Base-by-base conservation (phyloP, 345 rosid genomes). In the Abelmoschus esculentus region DNA sequence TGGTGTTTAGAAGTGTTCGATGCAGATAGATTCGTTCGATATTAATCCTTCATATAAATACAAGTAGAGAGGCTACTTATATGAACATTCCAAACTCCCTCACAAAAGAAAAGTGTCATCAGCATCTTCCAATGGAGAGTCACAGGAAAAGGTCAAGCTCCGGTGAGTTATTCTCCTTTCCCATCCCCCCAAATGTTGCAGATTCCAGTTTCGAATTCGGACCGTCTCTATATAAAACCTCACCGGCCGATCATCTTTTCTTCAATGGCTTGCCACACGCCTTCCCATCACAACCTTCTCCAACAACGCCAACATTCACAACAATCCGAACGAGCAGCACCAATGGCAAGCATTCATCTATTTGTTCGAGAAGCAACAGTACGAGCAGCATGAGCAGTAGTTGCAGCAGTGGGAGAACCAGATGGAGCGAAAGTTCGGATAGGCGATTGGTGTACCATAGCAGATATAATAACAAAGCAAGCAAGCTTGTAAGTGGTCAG, bases 191-290 rank as follows among this genome's bases (percentile, higher is more conserved):
- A 70, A 74, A 59, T 28, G 82, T 72, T 8, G 77, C 50, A 57
- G 80, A 80, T 64, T 79, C 85, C 1, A 88, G 90, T 66, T 90
- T 92, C 67, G 90, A 90, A 73, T 90, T 90, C 75, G 26, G 1
- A 22, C 26, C 26, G 26, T 22, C 26, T 22, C 26, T 22, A 22
- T 22, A 22, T 73, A 78, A 67, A 36, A 80, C 78, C 70, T 92
- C 96, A 6, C 98, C 96, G 0, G 98, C 98, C 3, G 98, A 92
- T 72, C 93, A 83, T 59, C 86, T 92, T 31, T 92, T 92, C 75
- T 80, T 66, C 79, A 90, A 92, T 70, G 98, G 96, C 64, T 40
- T 92, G 73, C 96, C 98, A 3, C 96, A 92, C 61, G 38, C 75
- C 6, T 92, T 90, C 55, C 98, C 96, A 0, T 56, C 53, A 38